These are phyloP conservation scores for Venturia asperata DNA, from an alignment of 2,329 filamentous ascomycete genomes.

Conservation along the genomic window DNA sequence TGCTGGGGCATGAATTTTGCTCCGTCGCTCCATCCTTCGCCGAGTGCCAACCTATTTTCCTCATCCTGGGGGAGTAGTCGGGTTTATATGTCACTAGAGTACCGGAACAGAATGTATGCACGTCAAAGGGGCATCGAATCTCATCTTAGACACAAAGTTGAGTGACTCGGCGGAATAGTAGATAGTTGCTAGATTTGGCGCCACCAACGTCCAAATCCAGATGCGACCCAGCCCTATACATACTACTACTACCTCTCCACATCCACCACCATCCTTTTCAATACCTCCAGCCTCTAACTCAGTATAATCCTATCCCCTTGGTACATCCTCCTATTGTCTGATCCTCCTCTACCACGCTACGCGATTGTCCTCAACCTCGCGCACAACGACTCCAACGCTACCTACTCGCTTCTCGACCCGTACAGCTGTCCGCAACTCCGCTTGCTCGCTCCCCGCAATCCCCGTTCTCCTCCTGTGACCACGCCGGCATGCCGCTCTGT, in stretches of 20 bases:
- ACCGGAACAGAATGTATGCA: no score
- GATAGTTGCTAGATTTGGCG: background rate
- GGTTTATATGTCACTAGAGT: no score
- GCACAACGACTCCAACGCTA: background rate
- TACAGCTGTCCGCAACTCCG: background rate
- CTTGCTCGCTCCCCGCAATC: background rate
- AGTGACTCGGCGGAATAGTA: background rate
- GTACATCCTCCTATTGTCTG: background rate
- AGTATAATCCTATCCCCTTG: background rate
- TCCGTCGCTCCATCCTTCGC: no score
- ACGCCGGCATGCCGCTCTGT: constrained; percentile 15
- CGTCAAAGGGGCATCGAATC: background rate
- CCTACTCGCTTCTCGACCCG: background rate
- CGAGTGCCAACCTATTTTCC: no score
- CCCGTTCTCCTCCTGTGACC: background rate
- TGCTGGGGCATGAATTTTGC: no score
- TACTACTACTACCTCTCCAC: background rate
- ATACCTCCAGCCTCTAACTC: background rate
- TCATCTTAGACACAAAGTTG: background rate
- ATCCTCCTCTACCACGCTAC: background rate
- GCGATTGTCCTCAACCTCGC: background rate
- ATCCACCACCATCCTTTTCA: background rate
- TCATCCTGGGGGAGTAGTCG: no score
- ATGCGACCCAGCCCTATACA: background rate
- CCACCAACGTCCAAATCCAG: background rate